phyloP scores from a whole-genome alignment of 176 grass and related monocot species.

The Tuctoria greenei region DNA sequence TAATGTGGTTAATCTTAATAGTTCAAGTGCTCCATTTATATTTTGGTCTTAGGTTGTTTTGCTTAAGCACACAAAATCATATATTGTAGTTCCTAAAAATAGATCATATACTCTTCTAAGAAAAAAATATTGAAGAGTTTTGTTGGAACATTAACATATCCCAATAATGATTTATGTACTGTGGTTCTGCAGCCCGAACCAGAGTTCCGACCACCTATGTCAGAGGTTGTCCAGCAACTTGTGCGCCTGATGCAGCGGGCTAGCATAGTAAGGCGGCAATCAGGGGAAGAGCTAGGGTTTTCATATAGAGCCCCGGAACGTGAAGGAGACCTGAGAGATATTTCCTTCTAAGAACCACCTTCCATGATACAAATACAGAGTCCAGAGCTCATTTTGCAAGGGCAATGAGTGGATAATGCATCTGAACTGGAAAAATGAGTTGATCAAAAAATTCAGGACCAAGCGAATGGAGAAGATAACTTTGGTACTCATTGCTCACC shows the following conservation, averaged over 20 bases:
- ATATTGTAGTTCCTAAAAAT: neutral
- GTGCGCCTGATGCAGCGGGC: conserved; percentile 87
- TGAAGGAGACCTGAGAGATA: conserved; percentile 54
- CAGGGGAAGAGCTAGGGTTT: conserved; percentile 89
- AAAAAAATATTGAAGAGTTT: neutral
- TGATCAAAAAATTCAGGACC: conserved; percentile 1
- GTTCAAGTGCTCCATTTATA: neutral
- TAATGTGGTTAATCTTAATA: conserved; percentile 5
- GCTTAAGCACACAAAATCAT: conserved; percentile 8
- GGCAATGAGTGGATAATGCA: neutral
- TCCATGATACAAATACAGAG: neutral
- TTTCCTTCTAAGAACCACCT: conserved; percentile 54
- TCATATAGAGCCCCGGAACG: conserved; percentile 78
- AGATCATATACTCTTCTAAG: too few relatives aligned
- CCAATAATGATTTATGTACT: conserved; percentile 7
- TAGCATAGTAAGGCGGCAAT: conserved; percentile 72
- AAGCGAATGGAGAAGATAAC: conserved; percentile 30
- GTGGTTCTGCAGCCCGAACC: conserved; percentile 68
- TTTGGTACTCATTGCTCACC: conserved; percentile 34
- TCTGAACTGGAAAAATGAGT: conserved; percentile 24
- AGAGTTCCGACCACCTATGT: conserved; percentile 96
- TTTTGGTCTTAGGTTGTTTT: neutral
- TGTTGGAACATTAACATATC: neutral
- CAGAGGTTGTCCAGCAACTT: conserved; percentile 93
- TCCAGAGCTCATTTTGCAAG: neutral